Percentiles rank a stretch among this genome's conserved stretches.
phyloP scores from a whole-genome alignment of 495 filamentous ascomycete genomes.

The Lasiosphaeria ovina region DNA sequence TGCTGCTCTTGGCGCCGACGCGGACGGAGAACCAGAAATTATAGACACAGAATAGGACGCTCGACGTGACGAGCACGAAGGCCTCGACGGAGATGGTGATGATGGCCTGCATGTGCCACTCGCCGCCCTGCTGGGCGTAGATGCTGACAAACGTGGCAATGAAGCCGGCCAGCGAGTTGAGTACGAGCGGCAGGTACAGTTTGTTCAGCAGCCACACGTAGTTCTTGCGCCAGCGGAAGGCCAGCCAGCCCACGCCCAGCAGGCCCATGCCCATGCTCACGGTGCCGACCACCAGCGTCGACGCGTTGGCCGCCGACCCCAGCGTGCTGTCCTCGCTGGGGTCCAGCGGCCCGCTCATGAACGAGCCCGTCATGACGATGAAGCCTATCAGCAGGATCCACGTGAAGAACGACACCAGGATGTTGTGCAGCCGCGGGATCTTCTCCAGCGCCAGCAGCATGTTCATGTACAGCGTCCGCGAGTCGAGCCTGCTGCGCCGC shows the following conservation, averaged over 20 bases:
- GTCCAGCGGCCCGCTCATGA: constrained; percentile 23
- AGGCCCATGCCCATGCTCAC: constrained; percentile 27
- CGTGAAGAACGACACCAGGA: constrained; percentile 30
- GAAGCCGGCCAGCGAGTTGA: constrained; percentile 49
- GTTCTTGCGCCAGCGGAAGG: constrained; percentile 34
- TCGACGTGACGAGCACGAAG: constrained; percentile 18
- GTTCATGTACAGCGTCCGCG: constrained; percentile 36
- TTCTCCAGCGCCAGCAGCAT: constrained; percentile 40
- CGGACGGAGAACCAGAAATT: constrained; percentile 31
- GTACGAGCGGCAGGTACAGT: constrained; percentile 40
- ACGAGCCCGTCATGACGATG: constrained; percentile 42
- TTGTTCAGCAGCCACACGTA: constrained; percentile 46
- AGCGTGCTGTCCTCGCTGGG: constrained; percentile 2
- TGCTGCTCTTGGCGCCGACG: constrained; percentile 12
- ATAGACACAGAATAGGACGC: constrained; percentile 35
- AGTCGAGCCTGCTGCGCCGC: not conserved
- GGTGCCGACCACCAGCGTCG: constrained; percentile 28
- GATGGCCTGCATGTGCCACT: constrained; percentile 46
- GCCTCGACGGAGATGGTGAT: constrained; percentile 35
- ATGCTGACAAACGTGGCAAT: constrained; percentile 49
- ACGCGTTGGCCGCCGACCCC: constrained; percentile 10
- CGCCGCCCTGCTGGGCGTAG: constrained; percentile 45
- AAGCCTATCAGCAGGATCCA: constrained; percentile 44
- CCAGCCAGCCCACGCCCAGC: constrained; percentile 21
- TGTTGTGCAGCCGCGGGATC: constrained; percentile 37